These are phyloP conservation scores for Xylariaceae sp. DNA, from an alignment of 2,329 filamentous ascomycete genomes.

Conservation along the genomic window DNA sequence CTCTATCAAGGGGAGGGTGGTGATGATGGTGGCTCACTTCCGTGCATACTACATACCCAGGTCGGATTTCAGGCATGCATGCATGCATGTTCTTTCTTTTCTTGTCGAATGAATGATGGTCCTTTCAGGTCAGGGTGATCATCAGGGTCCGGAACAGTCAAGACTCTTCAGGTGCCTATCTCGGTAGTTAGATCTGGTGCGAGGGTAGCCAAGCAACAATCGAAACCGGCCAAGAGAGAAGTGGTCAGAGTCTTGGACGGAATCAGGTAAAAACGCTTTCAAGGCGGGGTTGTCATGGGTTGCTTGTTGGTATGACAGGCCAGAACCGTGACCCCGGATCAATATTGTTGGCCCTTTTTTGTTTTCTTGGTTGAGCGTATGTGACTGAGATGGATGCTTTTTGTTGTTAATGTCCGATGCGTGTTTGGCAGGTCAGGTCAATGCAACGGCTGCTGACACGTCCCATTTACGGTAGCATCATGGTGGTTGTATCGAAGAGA, in stretches of 20 bases:
- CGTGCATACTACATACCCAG: slow-evolving; percentile 1
- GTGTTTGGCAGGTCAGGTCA: slow-evolving; percentile 16
- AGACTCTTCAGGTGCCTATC: background rate
- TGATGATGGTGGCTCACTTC: too few species aligned
- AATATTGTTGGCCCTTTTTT: background rate
- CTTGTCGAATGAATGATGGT: background rate
- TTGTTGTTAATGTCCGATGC: slow-evolving; percentile 10
- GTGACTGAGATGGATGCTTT: slow-evolving; percentile 1
- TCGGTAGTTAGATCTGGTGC: background rate
- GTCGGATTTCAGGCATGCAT: background rate
- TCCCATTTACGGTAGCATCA: background rate
- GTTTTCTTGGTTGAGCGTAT: too few species aligned
- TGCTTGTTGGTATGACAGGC: slow-evolving; percentile 7
- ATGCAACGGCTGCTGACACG: slow-evolving; percentile 9
- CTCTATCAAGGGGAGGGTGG: background rate
- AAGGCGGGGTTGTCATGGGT: slow-evolving; percentile 6
- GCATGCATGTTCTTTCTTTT: background rate
- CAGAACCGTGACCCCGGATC: slow-evolving; percentile 5
- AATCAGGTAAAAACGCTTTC: background rate
- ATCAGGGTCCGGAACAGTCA: background rate
- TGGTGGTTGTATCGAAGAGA: background rate
- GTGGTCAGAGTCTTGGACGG: background rate
- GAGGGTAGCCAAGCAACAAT: slow-evolving; percentile 5
- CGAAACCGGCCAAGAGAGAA: background rate
- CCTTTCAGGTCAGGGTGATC: background rate